phyloP scores from a whole-genome alignment of 768 basidiomycete genomes.

The Neoboletus magnificus region DNA sequence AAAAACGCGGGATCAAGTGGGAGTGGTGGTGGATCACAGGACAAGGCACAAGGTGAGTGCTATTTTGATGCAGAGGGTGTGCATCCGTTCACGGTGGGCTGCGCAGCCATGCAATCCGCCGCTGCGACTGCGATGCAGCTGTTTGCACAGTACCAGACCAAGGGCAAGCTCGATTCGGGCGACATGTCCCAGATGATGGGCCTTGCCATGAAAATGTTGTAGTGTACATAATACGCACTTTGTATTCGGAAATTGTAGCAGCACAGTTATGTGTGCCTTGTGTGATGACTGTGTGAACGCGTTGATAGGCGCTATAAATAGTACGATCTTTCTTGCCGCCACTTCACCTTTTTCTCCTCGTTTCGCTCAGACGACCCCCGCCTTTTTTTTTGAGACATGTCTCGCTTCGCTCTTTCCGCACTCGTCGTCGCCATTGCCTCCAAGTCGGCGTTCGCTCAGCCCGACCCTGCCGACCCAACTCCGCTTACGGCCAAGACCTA shows the following conservation, averaged over 20 bases:
- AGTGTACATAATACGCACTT: not conserved
- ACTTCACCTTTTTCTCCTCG: not conserved
- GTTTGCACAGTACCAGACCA: slow-evolving; percentile 21
- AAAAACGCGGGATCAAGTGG: slow-evolving; percentile 22
- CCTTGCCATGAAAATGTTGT: slow-evolving; percentile 26
- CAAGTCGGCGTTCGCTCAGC: slow-evolving; percentile 27
- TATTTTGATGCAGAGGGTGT: not conserved
- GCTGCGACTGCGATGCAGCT: slow-evolving; percentile 31
- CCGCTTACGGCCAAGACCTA: slow-evolving; percentile 47
- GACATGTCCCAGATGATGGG: slow-evolving; percentile 29
- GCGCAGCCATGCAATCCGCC: slow-evolving; percentile 31
- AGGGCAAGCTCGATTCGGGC: slow-evolving; percentile 26
- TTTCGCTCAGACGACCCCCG: not conserved
- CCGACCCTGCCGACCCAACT: slow-evolving; percentile 42
- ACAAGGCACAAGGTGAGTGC: slow-evolving; percentile 28
- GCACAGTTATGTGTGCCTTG: too few relatives aligned
- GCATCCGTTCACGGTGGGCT: not conserved
- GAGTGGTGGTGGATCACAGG: slow-evolving; percentile 11
- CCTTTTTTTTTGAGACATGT: slow-evolving; percentile 37
- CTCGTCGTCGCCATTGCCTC: slow-evolving; percentile 33
- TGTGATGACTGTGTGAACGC: slow-evolving; percentile 2
- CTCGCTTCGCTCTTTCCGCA: slow-evolving; percentile 46
- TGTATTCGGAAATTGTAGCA: not conserved
- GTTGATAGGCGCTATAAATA: slow-evolving; percentile 12
- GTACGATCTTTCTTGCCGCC: not conserved